Evolutionary conservation across 2,329 filamentous ascomycete species (phyloP), one percentile per base, ranked within the genome.

Genomic region (Pseudocercospora vitis): DNA sequence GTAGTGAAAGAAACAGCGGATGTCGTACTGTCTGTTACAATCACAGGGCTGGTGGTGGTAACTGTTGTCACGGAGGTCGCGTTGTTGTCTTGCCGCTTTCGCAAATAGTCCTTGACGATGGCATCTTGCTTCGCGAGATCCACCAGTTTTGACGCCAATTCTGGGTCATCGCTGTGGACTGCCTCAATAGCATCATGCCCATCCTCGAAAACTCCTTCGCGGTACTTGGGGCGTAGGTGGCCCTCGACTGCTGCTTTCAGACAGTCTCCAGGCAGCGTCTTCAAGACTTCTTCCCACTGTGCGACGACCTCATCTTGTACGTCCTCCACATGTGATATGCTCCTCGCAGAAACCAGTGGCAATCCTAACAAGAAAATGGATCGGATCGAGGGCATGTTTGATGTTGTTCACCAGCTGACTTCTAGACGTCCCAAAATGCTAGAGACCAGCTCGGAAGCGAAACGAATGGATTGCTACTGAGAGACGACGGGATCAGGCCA

Each of bases 221-320:
- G 80, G 71, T 85, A 89, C 65, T 82, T 81, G 44, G 79, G 77
- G 40, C 81, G 79, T 50, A 85, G 75, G 63, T 84, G 79, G 57
- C 78, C 74, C 68, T 88, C 84, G 26, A 91, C 76, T 49, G 87
- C 81, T 42, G 80, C 79, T 68, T 89, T 85, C 50, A 91, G 74
- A 35, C 81, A 78, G 45, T 81, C 76, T 50, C 79, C 78, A 18
- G 84, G 81, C 52, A 85, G 73, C 19, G 76, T 75, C 56, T 79
- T 74, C 50, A 86, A 71, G 50, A 84, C 69, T 54, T 81, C 76
- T 59, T 79, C 75, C 71, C 86, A 81, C 14, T 70, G 71, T 44
- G 48, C 35, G 29, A 62, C 57, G 14, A 44, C 51, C 1, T 57
- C 37, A 16, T 62, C 63, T 37, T 66, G 64, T 50, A 49, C 31